phyloP scores from a whole-genome alignment of 208 protist genomes.

The Balamuthia mandrillaris region DNA sequence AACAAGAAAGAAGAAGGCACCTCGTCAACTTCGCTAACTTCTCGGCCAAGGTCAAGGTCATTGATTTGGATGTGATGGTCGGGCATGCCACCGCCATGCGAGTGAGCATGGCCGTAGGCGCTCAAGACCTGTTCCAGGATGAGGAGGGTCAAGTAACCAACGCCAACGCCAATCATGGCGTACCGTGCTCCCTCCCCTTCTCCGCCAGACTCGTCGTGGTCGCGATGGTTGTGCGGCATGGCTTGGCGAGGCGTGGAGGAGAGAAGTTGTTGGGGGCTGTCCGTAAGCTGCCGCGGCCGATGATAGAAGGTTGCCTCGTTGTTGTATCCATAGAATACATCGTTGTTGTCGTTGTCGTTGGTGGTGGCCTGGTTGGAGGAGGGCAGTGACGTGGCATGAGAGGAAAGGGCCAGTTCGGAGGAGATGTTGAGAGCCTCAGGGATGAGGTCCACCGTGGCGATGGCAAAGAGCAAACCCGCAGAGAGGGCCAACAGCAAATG shows the following conservation, averaged over 20 bases:
- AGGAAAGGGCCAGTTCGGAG: background rate
- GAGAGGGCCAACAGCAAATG: background rate
- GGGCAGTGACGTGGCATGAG: background rate
- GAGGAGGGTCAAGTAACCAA: background rate
- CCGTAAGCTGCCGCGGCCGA: too few relatives aligned
- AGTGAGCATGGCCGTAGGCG: background rate
- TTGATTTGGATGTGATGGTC: slow-evolving; percentile 16
- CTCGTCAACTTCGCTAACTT: background rate
- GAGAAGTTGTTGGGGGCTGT: background rate
- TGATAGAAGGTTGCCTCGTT: too few relatives aligned
- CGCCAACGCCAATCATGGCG: background rate
- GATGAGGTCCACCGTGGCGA: background rate
- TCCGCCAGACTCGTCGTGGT: too few relatives aligned
- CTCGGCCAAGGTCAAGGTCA: background rate
- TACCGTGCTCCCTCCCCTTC: background rate
- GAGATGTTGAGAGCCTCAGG: background rate
- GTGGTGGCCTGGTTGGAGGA: background rate
- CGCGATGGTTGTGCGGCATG: too few relatives aligned
- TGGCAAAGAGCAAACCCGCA: background rate
- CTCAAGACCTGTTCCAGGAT: background rate
- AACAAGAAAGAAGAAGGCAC: too few relatives aligned
- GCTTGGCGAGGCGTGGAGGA: background rate
- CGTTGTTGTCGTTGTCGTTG: too few relatives aligned
- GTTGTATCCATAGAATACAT: too few relatives aligned
- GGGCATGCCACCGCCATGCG: background rate